A percentile compares a stretch with the other conserved stretches of the same genome.
These are phyloP conservation scores for Gloeostereum incarnatum DNA, from an alignment of 768 basidiomycete species.

Conservation along the genomic window DNA sequence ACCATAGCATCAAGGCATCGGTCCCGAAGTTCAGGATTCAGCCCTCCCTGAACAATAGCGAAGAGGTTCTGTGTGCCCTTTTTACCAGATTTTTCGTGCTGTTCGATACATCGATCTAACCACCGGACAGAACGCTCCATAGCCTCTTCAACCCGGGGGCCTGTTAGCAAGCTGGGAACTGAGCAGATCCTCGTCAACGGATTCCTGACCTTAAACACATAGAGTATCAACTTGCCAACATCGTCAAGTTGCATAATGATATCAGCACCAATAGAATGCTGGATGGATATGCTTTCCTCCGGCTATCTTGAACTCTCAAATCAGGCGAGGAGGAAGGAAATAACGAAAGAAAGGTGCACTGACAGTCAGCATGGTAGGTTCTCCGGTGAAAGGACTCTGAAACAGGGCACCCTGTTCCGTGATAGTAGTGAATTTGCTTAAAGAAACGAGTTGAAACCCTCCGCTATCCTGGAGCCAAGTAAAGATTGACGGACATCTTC, in stretches of 20 bases:
- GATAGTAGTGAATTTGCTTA: conserved; percentile 77
- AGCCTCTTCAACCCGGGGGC: conserved; percentile 77
- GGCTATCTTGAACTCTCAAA: conserved; percentile 36
- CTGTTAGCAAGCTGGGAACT: conserved; percentile 77
- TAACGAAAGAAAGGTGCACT: conserved; percentile 14
- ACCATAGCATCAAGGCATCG: conserved; percentile 79
- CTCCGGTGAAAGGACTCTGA: conserved; percentile 76
- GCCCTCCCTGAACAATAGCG: conserved; percentile 86
- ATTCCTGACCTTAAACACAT: background rate
- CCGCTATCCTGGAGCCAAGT: conserved; percentile 60
- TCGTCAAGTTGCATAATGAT: conserved; percentile 96
- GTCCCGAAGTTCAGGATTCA: conserved; percentile 62
- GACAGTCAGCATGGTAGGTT: conserved; percentile 84
- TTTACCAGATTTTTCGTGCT: conserved; percentile 62
- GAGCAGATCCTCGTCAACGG: conserved; percentile 4
- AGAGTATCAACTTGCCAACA: conserved; percentile 48
- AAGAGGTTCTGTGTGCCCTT: conserved; percentile 72
- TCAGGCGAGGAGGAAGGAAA: conserved; percentile 1
- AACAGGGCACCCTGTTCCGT: conserved; percentile 88
- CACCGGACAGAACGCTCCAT: conserved; percentile 85
- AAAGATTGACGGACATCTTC: conserved; percentile 5
- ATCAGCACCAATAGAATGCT: conserved; percentile 86
- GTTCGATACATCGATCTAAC: conserved; percentile 81
- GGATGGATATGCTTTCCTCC: conserved; percentile 85
- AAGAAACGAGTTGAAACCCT: conserved; percentile 81